Percentiles rank a stretch among this genome's conserved stretches.
Conservation (phyloP, 2,329 filamentous ascomycete genomes). For the Mollisia scopiformis region DNA sequence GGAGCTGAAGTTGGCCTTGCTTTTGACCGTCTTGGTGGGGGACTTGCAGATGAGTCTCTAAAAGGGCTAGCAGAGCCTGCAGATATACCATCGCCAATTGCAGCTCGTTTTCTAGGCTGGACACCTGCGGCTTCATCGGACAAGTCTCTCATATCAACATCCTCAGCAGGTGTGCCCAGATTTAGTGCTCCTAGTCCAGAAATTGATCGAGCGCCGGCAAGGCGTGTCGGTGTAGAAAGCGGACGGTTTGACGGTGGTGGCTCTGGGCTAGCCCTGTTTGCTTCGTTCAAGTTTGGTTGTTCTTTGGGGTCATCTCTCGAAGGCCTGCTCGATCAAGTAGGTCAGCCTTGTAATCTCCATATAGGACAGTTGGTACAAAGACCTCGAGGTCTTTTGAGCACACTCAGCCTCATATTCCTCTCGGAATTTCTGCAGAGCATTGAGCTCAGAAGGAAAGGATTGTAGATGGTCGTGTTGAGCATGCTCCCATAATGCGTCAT, state of each 20-base stretch:
- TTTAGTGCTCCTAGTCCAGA: slow-evolving; percentile 17
- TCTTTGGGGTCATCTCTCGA: slow-evolving; percentile 21
- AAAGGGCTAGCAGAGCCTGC: slow-evolving; percentile 29
- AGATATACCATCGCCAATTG: slow-evolving; percentile 33
- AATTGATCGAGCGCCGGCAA: slow-evolving; percentile 13
- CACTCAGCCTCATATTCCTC: slow-evolving; percentile 18
- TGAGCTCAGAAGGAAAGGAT: slow-evolving; percentile 13
- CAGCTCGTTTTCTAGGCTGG: slow-evolving; percentile 31
- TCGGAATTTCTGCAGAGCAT: slow-evolving; percentile 13
- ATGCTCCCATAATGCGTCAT: slow-evolving; percentile 25
- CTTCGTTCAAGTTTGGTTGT: slow-evolving; percentile 20
- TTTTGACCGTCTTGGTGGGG: slow-evolving; percentile 29
- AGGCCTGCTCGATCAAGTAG: slow-evolving; percentile 11
- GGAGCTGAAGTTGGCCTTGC: slow-evolving; percentile 22
- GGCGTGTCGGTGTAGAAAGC: neutral
- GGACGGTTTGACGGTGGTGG: slow-evolving; percentile 10
- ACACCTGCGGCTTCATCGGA: slow-evolving; percentile 13
- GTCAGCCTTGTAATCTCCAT: too few species aligned
- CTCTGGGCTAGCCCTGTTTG: slow-evolving; percentile 9
- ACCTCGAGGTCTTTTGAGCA: slow-evolving; percentile 19
- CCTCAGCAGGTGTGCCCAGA: slow-evolving; percentile 26
- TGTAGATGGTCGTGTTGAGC: slow-evolving; percentile 18
- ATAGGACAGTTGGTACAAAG: too few species aligned
- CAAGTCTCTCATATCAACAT: slow-evolving; percentile 26
- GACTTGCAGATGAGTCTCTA: slow-evolving; percentile 24